Percentiles rank a stretch among this genome's conserved stretches.
These are phyloP conservation scores for Lepidium campestre DNA, from an alignment of 441 rosid genomes.

Conservation along the genomic window DNA sequence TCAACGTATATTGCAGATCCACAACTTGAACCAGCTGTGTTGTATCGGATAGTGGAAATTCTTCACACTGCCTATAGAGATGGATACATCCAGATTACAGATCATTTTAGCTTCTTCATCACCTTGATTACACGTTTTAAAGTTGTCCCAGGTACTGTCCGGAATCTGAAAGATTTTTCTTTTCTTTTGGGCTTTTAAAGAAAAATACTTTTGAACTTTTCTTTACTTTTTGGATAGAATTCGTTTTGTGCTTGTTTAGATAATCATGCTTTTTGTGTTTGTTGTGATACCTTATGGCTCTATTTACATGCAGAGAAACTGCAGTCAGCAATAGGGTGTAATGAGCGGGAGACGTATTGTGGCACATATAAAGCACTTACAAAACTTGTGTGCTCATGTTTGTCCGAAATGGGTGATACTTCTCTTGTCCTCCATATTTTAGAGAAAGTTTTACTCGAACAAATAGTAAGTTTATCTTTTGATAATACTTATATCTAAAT, in stretches of 20 bases:
- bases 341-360: constrained; percentile 32
- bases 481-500: neutral
- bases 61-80: constrained; percentile 57
- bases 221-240: neutral
- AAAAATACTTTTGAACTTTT: neutral
- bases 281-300: neutral
- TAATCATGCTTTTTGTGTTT: neutral
- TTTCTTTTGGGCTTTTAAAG: neutral
- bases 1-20: constrained; percentile 42
- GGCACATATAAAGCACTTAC: constrained; percentile 48
- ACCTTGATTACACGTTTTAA: constrained; percentile 54
- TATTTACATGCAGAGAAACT: constrained; percentile 40
- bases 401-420: constrained; percentile 65
- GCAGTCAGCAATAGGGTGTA: constrained; percentile 21
- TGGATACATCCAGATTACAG: constrained; percentile 67
- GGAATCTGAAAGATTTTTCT: neutral
- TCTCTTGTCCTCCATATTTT: constrained; percentile 51
- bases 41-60: constrained; percentile 55
- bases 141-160: constrained; percentile 52
- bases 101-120: constrained; percentile 66
- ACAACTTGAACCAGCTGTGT: constrained; percentile 49
- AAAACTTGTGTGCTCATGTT: constrained; percentile 40
- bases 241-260: neutral
- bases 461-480: constrained; percentile 46
- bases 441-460: constrained; percentile 51